phyloP scores from a whole-genome alignment of 305 asterid genomes.

The Fraxinus greggii region DNA sequence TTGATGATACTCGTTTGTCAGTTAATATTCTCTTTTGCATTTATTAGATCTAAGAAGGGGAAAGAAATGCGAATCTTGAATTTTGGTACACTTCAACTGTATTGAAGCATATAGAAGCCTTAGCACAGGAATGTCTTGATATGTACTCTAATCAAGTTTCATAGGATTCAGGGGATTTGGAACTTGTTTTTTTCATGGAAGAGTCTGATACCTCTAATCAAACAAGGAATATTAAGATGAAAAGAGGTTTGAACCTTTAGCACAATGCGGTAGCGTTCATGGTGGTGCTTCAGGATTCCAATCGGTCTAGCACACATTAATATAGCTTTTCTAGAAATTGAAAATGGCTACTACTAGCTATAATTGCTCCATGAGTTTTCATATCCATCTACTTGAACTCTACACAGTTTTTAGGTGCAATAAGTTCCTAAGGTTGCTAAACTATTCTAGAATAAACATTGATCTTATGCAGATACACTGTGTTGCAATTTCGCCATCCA shows the following conservation, averaged over 20 bases:
- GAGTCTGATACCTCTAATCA: too few relatives aligned
- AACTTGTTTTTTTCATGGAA: neutral
- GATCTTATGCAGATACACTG: slow-evolving; percentile 50
- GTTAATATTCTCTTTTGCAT: neutral
- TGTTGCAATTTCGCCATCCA: slow-evolving; percentile 68
- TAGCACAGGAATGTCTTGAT: neutral
- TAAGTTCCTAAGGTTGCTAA: slow-evolving; percentile 15
- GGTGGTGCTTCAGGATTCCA: too few relatives aligned
- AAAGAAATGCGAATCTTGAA: neutral
- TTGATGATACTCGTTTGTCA: neutral
- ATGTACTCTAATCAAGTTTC: neutral
- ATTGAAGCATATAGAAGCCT: slow-evolving; percentile 17
- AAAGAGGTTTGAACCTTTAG: too few relatives aligned
- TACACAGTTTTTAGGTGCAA: neutral
- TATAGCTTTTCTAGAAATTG: neutral
- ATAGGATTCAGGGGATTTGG: neutral
- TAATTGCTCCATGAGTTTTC: neutral
- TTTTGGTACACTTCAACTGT: neutral
- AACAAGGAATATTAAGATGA: neutral
- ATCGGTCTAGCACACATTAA: neutral
- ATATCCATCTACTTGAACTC: slow-evolving; percentile 1
- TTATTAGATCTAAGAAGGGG: neutral
- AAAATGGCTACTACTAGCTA: neutral
- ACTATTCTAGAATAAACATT: slow-evolving; percentile 7
- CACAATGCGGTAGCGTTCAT: too few relatives aligned